Base-by-base conservation (phyloP, 2,329 filamentous ascomycete genomes). In the Rhexocercosporidium sp. region DNA sequence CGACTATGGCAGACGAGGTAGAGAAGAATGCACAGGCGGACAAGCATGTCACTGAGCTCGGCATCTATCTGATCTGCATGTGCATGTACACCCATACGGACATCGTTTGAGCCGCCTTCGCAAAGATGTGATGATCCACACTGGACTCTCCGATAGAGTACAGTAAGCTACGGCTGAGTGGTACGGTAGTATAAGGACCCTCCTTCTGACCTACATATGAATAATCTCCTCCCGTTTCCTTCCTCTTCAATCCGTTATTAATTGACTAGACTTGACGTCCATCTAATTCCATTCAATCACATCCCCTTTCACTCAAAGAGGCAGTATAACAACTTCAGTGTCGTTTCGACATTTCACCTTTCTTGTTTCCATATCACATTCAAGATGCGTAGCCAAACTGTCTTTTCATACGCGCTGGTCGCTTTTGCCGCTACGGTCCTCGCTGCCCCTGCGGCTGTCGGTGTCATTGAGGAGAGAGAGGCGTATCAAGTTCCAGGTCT, bases 351-450 rank as follows among this genome's bases (percentile, higher is more conserved):
- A 44, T 59, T 56, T 54, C 44, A 12, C 14, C 62, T 20, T n/a
- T 31, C 20, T 14, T 29, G 37, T 59, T 14, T 61, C 20, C 53
- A 31, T 18, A 25, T 27, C 39, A 31, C 29, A 63, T 47, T 46
- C 64, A 72, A 66, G 29, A 72, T 72, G 70, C 70, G 67, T 70
- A 62, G 64, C 64, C 46, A 64, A 22, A 68, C 64, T 11, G 34
- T 72, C 62, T 64, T 70, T 66, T 66, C 66, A 31, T 67, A 66
- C 22, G 70, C 69, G 65, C 67, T 71, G 65, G 70, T 66, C 69
- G 69, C 70, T 44, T 57, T 71, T 41, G 66, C 64, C 31, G 14
- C 64, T 25, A 68, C 64, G 18, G 65, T 54, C 12, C 34, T 62
- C 37, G 65, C 70, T 39, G 53, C 65, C 34, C 69, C 70, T 27